phyloP scores from a whole-genome alignment of 352 stramenopile species.

The Globisporangium takayamanum region DNA sequence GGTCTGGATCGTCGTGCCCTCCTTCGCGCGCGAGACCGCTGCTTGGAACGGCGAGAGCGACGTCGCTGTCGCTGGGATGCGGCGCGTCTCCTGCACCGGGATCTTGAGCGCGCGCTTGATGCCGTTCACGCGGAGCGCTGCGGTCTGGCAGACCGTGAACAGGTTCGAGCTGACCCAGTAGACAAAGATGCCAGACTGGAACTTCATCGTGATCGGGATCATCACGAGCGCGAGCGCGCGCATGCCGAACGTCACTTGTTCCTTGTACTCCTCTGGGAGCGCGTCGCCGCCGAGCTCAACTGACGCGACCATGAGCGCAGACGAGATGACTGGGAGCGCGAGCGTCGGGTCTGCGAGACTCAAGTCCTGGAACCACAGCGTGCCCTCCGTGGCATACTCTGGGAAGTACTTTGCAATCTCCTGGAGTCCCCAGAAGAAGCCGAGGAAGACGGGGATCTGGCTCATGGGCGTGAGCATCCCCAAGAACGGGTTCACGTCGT shows the following conservation, averaged over 20 bases:
- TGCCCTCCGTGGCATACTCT: constrained; percentile 64
- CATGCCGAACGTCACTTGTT: constrained; percentile 80
- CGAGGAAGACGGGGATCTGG: constrained; percentile 82
- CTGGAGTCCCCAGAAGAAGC: constrained; percentile 82
- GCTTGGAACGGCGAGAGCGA: constrained; percentile 65
- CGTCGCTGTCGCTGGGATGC: constrained; percentile 26
- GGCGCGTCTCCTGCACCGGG: constrained; percentile 30
- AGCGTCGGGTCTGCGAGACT: constrained; percentile 64
- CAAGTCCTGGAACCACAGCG: constrained; percentile 81
- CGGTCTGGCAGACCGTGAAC: constrained; percentile 66
- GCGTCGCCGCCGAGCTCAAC: constrained; percentile 70
- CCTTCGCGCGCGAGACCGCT: constrained; percentile 60
- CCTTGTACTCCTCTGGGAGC: constrained; percentile 49
- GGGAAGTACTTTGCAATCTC: constrained; percentile 77
- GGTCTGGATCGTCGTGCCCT: constrained; percentile 59
- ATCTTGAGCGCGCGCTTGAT: constrained; percentile 56
- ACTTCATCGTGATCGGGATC: constrained; percentile 77
- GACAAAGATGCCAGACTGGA: constrained; percentile 77
- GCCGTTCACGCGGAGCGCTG: constrained; percentile 42
- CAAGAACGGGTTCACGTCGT: constrained; percentile 72
- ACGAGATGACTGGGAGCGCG: constrained; percentile 73
- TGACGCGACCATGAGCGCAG: constrained; percentile 67
- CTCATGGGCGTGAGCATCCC: constrained; percentile 61
- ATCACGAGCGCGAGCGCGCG: constrained; percentile 60
- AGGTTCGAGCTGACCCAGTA: constrained; percentile 86